Conservation (phyloP, 768 basidiomycete genomes). For the Kwoniella dejecticola region DNA sequence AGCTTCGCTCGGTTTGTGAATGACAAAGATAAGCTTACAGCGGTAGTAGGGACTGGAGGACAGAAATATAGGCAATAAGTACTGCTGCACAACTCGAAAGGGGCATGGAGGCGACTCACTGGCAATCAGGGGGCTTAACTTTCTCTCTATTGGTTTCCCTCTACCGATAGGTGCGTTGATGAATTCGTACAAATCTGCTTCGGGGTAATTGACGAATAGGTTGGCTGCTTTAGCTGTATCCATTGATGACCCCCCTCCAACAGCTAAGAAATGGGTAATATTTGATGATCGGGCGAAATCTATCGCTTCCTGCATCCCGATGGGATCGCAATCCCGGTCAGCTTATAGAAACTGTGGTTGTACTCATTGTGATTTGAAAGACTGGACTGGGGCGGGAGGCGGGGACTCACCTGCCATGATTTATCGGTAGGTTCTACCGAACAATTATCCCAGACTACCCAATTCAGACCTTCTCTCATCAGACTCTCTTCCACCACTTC, state of each 20-base stretch:
- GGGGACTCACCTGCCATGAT: slow-evolving; percentile 46
- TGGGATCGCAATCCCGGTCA: slow-evolving; percentile 54
- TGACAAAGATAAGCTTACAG: slow-evolving; percentile 59
- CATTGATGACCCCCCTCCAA: slow-evolving; percentile 65
- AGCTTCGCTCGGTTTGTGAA: slow-evolving; percentile 1
- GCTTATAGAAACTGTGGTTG: too few species aligned
- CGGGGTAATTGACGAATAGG: slow-evolving; percentile 79
- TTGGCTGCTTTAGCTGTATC: slow-evolving; percentile 96
- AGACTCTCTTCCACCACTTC: slow-evolving; percentile 65
- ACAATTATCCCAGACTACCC: slow-evolving; percentile 39
- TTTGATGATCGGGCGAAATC: slow-evolving; percentile 80
- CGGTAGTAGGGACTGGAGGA: slow-evolving; percentile 65
- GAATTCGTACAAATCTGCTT: slow-evolving; percentile 91
- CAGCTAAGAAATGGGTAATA: slow-evolving; percentile 77
- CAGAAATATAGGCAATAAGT: background rate
- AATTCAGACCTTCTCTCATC: slow-evolving; percentile 64
- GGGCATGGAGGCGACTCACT: slow-evolving; percentile 55
- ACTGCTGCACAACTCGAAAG: background rate
- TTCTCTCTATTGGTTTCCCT: slow-evolving; percentile 75
- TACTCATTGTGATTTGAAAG: background rate
- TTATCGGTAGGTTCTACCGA: slow-evolving; percentile 88
- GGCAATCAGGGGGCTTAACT: slow-evolving; percentile 80
- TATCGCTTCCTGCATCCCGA: slow-evolving; percentile 66
- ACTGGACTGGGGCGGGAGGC: background rate
- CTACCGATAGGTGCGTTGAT: slow-evolving; percentile 96